These are phyloP conservation scores for Melaleuca alternifolia DNA, from an alignment of 345 rosid genomes.

Conservation along the genomic window DNA sequence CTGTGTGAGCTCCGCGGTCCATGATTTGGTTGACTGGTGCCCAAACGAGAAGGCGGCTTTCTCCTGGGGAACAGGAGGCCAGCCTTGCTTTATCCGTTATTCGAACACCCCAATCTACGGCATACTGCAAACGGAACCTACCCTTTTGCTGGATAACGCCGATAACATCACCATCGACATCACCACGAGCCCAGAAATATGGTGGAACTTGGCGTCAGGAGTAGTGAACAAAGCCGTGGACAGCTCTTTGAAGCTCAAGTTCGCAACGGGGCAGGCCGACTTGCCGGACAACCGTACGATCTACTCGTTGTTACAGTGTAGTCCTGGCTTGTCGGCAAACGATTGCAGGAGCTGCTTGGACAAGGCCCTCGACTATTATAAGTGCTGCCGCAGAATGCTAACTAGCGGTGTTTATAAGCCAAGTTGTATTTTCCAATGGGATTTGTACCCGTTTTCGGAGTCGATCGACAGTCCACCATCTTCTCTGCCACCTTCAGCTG, in stretches of 20 bases:
- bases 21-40: constrained; percentile 10
- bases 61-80: constrained; percentile 7
- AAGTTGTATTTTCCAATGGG: constrained; percentile 41
- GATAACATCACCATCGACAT: background rate
- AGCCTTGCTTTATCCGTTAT: constrained; percentile 29
- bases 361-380: background rate
- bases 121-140: constrained; percentile 8
- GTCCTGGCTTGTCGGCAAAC: constrained; percentile 33
- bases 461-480: constrained; percentile 1
- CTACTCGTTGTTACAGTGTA: constrained; percentile 37
- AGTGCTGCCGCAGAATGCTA: constrained; percentile 6
- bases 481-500: background rate
- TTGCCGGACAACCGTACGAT: constrained; percentile 3
- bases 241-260: constrained; percentile 19
- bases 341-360: constrained; percentile 24
- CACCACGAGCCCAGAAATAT: constrained; percentile 6
- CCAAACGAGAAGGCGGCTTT: constrained; percentile 25
- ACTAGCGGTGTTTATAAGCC: constrained; percentile 30
- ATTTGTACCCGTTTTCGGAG: constrained; percentile 30
- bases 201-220: constrained; percentile 18
- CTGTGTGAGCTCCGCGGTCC: constrained; percentile 4
- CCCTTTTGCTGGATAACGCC: background rate
- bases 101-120: constrained; percentile 17
- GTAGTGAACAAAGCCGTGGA: constrained; percentile 4
- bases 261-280: constrained; percentile 17